Evolutionary conservation across 768 basidiomycete species (phyloP), one percentile per base, ranked within the genome.

Genomic region (Cyclocybe cylindracea): DNA sequence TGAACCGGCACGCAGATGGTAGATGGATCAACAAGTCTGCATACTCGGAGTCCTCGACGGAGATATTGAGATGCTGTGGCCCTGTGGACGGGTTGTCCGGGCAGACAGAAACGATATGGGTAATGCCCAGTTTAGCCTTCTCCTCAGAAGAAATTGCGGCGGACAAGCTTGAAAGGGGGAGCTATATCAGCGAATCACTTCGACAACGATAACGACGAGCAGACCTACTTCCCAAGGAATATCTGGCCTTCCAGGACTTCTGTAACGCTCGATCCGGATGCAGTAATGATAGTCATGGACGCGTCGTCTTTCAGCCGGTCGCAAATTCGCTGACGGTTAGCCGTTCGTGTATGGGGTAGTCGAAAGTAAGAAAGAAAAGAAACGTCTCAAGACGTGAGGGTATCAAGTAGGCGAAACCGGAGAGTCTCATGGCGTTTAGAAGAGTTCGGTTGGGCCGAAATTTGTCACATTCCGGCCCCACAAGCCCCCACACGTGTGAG

Each of bases 21-120:
- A 91, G 70, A 57, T 86, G 78, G n/a, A 85, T 81, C 11, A 89
- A 78, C 19, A 91, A 73, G 38, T 81, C 72, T 16, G 75, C 74
- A 51, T 77, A 77, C 50, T 79, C 78, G 10, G 70, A 65, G 54
- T 81, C 78, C 10, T 77, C 61, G 4, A 81, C 71, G 5, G 70
- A 40, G 16, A 79, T 74, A 32, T 58, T 61, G 44, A 77, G 51
- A 53, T 78, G 76, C 44, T 67, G 64, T 2, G 53, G 33, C 6
- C 67, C 71, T 1, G 73, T 71, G 10, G 81, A 79, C 1, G 73
- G 65, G 51, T 72, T 74, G n/a, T 84, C 81, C 0, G 73, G 75
- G 56, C 84, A 85, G 42, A 84, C 81, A 4, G 84, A 83, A 13
- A 85, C 51, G 34, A 79, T 55, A 56, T 85, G 83, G 0, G 84